Conservation (phyloP, 225 moss, liverwort and hornwort species). For the Physcomitrellopsis africana region DNA sequence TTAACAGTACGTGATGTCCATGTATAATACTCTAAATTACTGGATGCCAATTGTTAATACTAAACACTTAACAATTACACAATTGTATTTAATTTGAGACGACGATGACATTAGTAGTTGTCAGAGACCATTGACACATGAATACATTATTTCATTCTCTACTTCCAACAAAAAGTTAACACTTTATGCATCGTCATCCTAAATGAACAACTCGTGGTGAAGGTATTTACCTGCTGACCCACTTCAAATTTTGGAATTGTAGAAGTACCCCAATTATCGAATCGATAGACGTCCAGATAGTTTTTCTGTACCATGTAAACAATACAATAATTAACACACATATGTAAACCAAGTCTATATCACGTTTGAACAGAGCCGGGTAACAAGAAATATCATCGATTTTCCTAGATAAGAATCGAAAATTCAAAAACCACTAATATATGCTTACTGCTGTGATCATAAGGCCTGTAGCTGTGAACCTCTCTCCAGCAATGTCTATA, state of each 20-base stretch:
- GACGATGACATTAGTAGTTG: background rate
- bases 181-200: slow-evolving; percentile 9
- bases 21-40: slow-evolving; percentile 10
- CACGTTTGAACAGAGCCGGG: slow-evolving; percentile 14
- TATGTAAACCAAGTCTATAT: background rate
- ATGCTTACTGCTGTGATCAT: slow-evolving; percentile 95
- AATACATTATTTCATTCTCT: slow-evolving; percentile 1
- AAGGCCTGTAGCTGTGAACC: slow-evolving; percentile 84
- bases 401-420: background rate
- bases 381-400: slow-evolving; percentile 12
- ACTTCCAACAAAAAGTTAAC: background rate
- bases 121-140: background rate
- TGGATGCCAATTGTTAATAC: slow-evolving; percentile 5
- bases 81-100: background rate
- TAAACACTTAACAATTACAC: slow-evolving; percentile 6
- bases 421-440: slow-evolving; percentile 23
- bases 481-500: slow-evolving; percentile 92
- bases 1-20: background rate
- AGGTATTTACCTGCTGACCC: slow-evolving; percentile 78
- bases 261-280: slow-evolving; percentile 85
- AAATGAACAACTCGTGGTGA: background rate
- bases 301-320: slow-evolving; percentile 71
- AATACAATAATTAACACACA: background rate
- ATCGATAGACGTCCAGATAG: slow-evolving; percentile 90
- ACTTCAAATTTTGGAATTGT: slow-evolving; percentile 91